Percentiles rank a stretch among this genome's conserved stretches.
phyloP scores from a whole-genome alignment of 441 rosid species.

The Syzygium syzygioides region DNA sequence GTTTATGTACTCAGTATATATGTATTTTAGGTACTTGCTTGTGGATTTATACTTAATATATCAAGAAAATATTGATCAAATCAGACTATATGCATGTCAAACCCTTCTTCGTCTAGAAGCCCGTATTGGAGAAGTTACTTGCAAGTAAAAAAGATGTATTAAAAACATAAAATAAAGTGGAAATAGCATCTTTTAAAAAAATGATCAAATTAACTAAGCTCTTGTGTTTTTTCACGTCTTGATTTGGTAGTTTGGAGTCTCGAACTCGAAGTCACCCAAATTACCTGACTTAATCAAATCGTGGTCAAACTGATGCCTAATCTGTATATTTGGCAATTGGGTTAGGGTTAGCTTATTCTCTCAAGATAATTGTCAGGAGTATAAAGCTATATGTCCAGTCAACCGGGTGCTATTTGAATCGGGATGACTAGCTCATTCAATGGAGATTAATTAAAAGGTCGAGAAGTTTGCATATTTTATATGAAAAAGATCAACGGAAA shows the following conservation, averaged over 20 bases:
- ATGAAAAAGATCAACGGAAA: too few relatives aligned
- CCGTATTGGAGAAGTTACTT: not conserved
- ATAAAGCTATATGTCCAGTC: not conserved
- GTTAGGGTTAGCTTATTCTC: not conserved
- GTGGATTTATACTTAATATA: not conserved
- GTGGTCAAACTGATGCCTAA: not conserved
- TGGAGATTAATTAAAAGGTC: too few relatives aligned
- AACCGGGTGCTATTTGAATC: too few relatives aligned
- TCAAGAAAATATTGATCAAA: not conserved
- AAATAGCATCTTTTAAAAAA: not conserved
- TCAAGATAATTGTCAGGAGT: not conserved
- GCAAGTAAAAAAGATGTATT: not conserved
- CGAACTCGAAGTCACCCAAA: too few relatives aligned
- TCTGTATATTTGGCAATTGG: not conserved
- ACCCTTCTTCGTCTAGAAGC: not conserved
- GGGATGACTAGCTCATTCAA: too few relatives aligned
- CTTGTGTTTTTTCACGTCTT: not conserved
- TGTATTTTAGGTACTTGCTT: not conserved
- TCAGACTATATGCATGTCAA: not conserved
- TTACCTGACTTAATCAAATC: not conserved
- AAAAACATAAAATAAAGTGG: not conserved
- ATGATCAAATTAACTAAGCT: not conserved
- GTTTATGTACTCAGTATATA: not conserved
- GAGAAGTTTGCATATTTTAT: too few relatives aligned
- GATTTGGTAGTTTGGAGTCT: too few relatives aligned